phyloP scores from a whole-genome alignment of 1,284 basidiomycete species.

The Ceratobasidium sp. region DNA sequence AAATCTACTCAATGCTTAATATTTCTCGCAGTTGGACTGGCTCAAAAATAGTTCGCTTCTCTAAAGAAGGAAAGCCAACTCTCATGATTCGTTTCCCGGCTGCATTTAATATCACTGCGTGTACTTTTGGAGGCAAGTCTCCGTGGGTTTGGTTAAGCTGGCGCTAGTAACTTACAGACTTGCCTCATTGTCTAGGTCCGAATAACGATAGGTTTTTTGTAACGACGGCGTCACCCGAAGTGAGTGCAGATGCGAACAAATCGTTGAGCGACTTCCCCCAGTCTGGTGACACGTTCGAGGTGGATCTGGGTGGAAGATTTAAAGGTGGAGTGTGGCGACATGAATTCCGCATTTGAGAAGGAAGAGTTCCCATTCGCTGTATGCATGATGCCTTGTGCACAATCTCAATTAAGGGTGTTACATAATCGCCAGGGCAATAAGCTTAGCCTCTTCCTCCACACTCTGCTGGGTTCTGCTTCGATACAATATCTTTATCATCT shows the following conservation, averaged over 20 bases:
- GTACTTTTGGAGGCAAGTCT: slow-evolving; percentile 74
- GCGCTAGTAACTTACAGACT: too few species aligned
- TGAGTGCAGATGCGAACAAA: slow-evolving; percentile 48
- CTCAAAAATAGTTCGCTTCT: slow-evolving; percentile 36
- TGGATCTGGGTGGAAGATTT: slow-evolving; percentile 70
- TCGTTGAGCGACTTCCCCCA: slow-evolving; percentile 63
- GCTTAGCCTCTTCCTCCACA: slow-evolving; percentile 27
- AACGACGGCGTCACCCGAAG: slow-evolving; percentile 66
- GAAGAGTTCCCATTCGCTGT: background rate
- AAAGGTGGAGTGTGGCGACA: slow-evolving; percentile 57
- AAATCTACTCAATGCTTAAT: too few species aligned
- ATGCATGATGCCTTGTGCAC: background rate
- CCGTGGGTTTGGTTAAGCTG: slow-evolving; percentile 2
- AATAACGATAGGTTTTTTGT: slow-evolving; percentile 73
- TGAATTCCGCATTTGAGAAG: slow-evolving; percentile 39
- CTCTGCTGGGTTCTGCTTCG: slow-evolving; percentile 29
- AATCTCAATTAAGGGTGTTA: background rate
- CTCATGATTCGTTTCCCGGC: slow-evolving; percentile 70
- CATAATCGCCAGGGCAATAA: background rate
- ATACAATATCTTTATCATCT: slow-evolving; percentile 16
- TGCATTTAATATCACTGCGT: slow-evolving; percentile 72
- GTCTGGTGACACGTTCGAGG: slow-evolving; percentile 74
- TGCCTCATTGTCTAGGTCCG: slow-evolving; percentile 60
- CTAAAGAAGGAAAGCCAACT: slow-evolving; percentile 37
- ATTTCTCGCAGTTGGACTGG: slow-evolving; percentile 16